These are phyloP conservation scores for Trichoderma koningii DNA, from an alignment of 2,329 filamentous ascomycete species.

Conservation along the genomic window DNA sequence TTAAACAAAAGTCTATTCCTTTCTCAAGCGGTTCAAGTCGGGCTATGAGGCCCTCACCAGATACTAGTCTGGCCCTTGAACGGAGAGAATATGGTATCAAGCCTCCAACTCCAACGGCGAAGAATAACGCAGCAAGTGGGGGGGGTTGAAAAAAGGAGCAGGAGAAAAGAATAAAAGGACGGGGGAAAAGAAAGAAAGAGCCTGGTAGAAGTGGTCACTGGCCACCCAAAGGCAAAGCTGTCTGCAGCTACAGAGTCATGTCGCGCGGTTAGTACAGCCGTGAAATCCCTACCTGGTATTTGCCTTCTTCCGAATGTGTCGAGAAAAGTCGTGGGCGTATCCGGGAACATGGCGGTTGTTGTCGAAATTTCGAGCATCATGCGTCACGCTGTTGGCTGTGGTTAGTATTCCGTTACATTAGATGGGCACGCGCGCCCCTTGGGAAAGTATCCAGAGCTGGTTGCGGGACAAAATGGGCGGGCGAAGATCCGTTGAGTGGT, in stretches of 20 bases:
- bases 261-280: slow-evolving; percentile 11
- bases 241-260: slow-evolving; percentile 13
- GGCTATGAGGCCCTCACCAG: neutral
- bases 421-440: slow-evolving; percentile 7
- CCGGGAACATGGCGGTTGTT: neutral
- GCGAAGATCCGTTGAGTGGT: slow-evolving; percentile 11
- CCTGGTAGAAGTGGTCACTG: neutral
- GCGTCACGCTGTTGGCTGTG: slow-evolving; percentile 16
- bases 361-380: neutral
- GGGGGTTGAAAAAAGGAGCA: neutral
- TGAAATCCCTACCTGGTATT: slow-evolving; percentile 14
- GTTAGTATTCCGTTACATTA: slow-evolving; percentile 22
- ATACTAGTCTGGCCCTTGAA: slow-evolving; percentile 15
- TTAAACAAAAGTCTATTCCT: slow-evolving; percentile 5
- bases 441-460: neutral
- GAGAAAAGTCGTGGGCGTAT: neutral
- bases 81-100: slow-evolving; percentile 4
- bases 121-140: neutral
- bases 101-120: neutral
- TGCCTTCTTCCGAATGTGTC: neutral
- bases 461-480: neutral
- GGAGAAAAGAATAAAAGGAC: neutral
- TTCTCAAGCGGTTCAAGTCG: slow-evolving; percentile 5
- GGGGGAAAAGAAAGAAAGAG: neutral
- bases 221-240: neutral